Base-by-base conservation (phyloP, 441 rosid genomes). In the Adansonia rubrostipa region DNA sequence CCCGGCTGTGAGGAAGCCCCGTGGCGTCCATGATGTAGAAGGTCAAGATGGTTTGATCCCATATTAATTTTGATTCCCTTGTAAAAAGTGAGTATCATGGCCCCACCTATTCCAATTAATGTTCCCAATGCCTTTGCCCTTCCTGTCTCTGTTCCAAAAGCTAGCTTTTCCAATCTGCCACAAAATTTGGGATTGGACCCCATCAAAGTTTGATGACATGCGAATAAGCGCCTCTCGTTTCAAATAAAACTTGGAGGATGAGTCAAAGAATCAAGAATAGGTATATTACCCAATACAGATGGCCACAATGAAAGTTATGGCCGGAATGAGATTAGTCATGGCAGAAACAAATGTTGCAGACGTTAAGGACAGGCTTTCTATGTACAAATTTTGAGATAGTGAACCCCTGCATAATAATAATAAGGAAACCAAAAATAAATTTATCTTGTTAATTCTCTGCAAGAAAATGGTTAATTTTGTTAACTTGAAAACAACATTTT, bases 1-100 rank as follows among this genome's bases (percentile, higher is more conserved):
- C n/a, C 20, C 9, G 74, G n/a, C 14, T 77, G 78, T 15, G 83
- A 48, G 44, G 79, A 14, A 17, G 70, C 20, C 45, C n/a, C 57
- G 8, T 77, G 66, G 20, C 60, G 22, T 7, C 9, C 2, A 0
- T 68, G 79, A 1, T 2, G 14, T 2, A 69, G 15, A 6, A 88
- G 81, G 80, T 90, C 72, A 70, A 90, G 53, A 62, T 86, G 80
- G 1, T 87, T 79, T 28, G 89, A 82, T 87, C 87, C 87, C 0
- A 81, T 20, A 3, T 85, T 72, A 57, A 91, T 78, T 33, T 81
- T 80, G 40, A 54, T 2, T 47, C 95, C 97, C 79, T 80, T 88
- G 76, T 85, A 90, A 47, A 93, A 87, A 2, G 91, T 87, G 71
- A 93, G 88, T 20, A 90, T 45, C 91, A 89, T 90, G n/a, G 93